Percentiles rank a stretch among this genome's conserved stretches.
phyloP scores from a whole-genome alignment of 108 stramenopile genomes.

The Fistulifera pelliculosa region DNA sequence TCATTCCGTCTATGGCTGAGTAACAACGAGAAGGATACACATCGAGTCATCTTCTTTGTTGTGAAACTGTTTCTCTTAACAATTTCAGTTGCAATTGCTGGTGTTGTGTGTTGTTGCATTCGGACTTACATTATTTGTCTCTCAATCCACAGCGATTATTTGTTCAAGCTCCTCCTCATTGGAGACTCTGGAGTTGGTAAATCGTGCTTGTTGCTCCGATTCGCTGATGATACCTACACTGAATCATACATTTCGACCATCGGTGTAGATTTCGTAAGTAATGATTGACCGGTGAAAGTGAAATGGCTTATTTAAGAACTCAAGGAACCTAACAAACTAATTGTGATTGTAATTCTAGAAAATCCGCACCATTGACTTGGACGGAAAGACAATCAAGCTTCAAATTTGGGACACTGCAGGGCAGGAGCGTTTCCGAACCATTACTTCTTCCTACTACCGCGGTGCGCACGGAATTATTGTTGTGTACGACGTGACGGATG shows the following conservation, averaged over 20 bases:
- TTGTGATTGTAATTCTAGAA: slow-evolving; percentile 37
- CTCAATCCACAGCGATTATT: slow-evolving; percentile 60
- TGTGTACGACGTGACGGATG: slow-evolving; percentile 92
- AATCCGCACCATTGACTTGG: slow-evolving; percentile 98
- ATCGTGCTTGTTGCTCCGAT: slow-evolving; percentile 95
- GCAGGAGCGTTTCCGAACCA: slow-evolving; percentile 96
- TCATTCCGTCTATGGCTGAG: no score
- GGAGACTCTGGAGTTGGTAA: slow-evolving; percentile 99
- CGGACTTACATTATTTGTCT: slow-evolving; percentile 1
- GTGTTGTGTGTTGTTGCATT: neutral
- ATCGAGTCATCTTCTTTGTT: no score
- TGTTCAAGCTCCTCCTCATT: slow-evolving; percentile 96
- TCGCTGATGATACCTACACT: slow-evolving; percentile 98
- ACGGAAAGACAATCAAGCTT: slow-evolving; percentile 98
- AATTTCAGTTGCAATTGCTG: no score
- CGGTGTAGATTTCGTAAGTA: slow-evolving; percentile 98
- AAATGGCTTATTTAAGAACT: no score
- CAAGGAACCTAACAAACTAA: neutral
- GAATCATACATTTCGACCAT: slow-evolving; percentile 99
- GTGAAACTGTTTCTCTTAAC: no score
- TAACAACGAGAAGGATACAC: no score
- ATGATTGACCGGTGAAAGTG: no score
- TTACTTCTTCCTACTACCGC: slow-evolving; percentile 93
- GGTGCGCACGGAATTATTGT: slow-evolving; percentile 97
- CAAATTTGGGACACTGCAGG: slow-evolving; percentile 87